Base-by-base conservation (phyloP, 2,329 filamentous ascomycete species). In the Neofusicoccum sp. region DNA sequence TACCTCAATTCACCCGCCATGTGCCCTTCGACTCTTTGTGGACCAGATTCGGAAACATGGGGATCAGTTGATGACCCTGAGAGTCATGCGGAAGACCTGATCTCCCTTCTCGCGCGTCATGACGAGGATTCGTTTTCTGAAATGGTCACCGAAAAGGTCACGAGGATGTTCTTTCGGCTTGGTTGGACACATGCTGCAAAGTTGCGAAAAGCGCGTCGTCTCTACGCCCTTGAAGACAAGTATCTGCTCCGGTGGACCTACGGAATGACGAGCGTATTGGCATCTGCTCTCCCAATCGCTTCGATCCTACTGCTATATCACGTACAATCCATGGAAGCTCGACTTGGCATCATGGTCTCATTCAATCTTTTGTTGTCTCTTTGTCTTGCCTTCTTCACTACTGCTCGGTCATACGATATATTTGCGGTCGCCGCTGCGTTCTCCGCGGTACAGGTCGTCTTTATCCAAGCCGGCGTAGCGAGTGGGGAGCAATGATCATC, bases 381-480 rank as follows among this genome's bases (percentile, higher is more conserved):
- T 9, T 62, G 8, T 3, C 3, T 62, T 11, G 9, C 60, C 1
- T 14, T 34, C 5, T 62, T 62, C n/a, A 62, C 60, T 7, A 45
- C 14, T 3, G 60, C 60, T 6, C 54, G 37, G 6, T 37, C 39
- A 9, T 6, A 31, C 1, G 60, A 62, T 4, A 16, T 62, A 6
- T 62, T 62, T 31, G 47, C 60, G 8, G 48, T 56, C 3, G 11
- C 60, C 9, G 47, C 49, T n/a, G 60, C 48, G 3, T 62, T 54
- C n/a, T 44, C 59, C 31, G 59, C 59, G 3, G 37, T 61, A 8
- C 59, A 61, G 47, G 59, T 61, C 4, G 59, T 61, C 1, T 62
- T 62, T 31, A 16, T 54, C 4, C 50, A 54, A n/a, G 50, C 22
- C 22, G 22, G 22, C 22, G 22, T 22, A 22, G 22, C 22, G 1